These are phyloP conservation scores for Collybiopsis luxurians DNA, from an alignment of 768 basidiomycete genomes.

Conservation along the genomic window DNA sequence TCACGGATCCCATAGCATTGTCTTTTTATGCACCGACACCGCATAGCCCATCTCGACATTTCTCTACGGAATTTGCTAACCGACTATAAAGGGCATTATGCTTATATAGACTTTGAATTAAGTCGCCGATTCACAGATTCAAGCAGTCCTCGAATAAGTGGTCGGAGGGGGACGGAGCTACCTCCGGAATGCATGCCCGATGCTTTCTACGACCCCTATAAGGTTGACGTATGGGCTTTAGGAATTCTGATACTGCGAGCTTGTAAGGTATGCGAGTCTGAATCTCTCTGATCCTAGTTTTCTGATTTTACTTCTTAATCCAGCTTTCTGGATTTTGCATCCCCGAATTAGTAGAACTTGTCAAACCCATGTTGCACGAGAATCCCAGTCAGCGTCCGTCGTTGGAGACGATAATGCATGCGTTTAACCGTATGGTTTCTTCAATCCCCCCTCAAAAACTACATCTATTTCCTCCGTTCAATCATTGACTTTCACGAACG, in stretches of 20 bases:
- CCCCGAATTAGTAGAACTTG: conserved; percentile 57
- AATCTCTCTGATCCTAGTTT: conserved; percentile 6
- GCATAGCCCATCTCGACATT: conserved; percentile 70
- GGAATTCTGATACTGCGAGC: conserved; percentile 62
- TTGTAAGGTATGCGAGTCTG: conserved; percentile 49
- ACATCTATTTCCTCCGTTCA: neutral
- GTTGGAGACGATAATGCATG: conserved; percentile 41
- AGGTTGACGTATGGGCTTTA: conserved; percentile 73
- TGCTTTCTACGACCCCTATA: conserved; percentile 55
- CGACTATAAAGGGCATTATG: conserved; percentile 60
- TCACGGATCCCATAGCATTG: conserved; percentile 45
- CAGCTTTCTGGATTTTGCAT: conserved; percentile 57
- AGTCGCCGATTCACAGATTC: conserved; percentile 50
- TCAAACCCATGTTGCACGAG: conserved; percentile 57
- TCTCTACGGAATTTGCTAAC: conserved; percentile 68
- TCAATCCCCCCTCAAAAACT: conserved; percentile 22
- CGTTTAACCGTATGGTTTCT: conserved; percentile 50
- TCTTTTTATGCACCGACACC: conserved; percentile 66
- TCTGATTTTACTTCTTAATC: neutral
- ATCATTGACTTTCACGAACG: neutral
- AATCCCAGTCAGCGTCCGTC: conserved; percentile 52
- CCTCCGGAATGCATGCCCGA: conserved; percentile 67
- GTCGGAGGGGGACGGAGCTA: conserved; percentile 58
- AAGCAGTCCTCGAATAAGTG: conserved; percentile 32
- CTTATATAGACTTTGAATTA: conserved; percentile 73